Evolutionary conservation across 2,329 filamentous ascomycete genomes (phyloP), one percentile per base, ranked within the genome.

Genomic region (Emergomyces orientalis): DNA sequence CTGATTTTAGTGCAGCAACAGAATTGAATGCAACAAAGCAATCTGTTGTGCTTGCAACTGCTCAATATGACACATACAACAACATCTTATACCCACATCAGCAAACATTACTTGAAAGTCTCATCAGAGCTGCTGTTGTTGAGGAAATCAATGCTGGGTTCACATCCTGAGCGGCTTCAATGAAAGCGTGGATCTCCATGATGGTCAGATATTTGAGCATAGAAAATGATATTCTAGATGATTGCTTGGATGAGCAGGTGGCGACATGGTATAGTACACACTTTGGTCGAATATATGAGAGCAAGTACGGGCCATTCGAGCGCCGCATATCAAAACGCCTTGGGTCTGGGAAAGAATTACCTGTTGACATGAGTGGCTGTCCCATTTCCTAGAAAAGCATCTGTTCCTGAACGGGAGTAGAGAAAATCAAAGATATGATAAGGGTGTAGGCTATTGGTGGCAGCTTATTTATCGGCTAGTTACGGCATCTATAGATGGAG

Each of bases 61-160:
- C 43, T 51, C 60, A 62, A 62, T 64, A 62, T 59, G 54, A 64
- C 45, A 49, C 30, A 39, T 64, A 64, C 61, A 43, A 60, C 63
- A 64, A 62, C 45, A 59, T 64, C 56, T 64, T 62, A 54, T 64
- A 64, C 57, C 63, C 63, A 58, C 63, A 62, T 22, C 59, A 58
- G 52, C 32, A 32, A 51, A 61, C 55, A 55, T 62, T 64, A 51
- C 60, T 64, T 30, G 63, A 64, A 52, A 25, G 55, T 25, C 45
- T 56, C 62, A 45, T 51, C 58, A 60, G 58, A 60, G 58, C 58
- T 34, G 43, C 45, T 49, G 22, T 60, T 60, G 58, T 32, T 60
- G 58, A 60, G 58, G 25, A 60, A 60, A 51, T 17, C 43, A 47
- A 60, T 51, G 22, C 41, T 13, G 58, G 58, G 30, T 39, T 51